Conservation (phyloP, 331 rosid species). For the Cydonia oblonga region DNA sequence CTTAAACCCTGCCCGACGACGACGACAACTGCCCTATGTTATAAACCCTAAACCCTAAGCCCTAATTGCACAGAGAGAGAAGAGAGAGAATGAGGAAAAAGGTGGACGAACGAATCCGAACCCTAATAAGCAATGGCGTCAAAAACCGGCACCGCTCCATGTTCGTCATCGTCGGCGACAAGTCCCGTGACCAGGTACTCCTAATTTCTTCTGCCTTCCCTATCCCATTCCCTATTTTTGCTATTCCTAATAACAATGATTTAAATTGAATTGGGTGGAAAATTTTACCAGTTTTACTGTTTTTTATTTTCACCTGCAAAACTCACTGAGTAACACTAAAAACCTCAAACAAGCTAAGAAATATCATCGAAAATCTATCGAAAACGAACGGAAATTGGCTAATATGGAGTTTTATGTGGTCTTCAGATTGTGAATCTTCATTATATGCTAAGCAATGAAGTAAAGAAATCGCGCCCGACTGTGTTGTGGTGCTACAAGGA, state of each 20-base stretch:
- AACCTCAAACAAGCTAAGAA: not conserved
- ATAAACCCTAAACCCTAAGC: not conserved
- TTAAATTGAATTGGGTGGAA: not conserved
- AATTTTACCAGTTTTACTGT: not conserved
- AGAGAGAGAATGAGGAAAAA: constrained; percentile 69
- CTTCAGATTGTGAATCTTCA: constrained; percentile 84
- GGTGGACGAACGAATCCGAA: constrained; percentile 86
- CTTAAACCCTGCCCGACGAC: not conserved
- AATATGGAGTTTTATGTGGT: not conserved
- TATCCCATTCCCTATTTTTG: not conserved
- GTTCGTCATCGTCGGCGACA: constrained; percentile 85
- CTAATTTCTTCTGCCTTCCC: not conserved
- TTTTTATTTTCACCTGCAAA: not conserved
- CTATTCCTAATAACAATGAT: not conserved
- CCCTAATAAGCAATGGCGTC: constrained; percentile 91
- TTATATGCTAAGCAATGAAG: constrained; percentile 73
- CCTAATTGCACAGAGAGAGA: not conserved
- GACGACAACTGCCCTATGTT: not conserved
- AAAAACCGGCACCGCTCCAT: constrained; percentile 66
- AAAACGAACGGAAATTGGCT: not conserved
- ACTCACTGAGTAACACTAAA: not conserved
- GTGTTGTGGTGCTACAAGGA: constrained; percentile 90
- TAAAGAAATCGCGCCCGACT: constrained; percentile 59
- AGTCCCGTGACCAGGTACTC: constrained; percentile 77
- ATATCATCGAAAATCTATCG: too few relatives aligned